Base-by-base conservation (phyloP, 2,329 filamentous ascomycete genomes). In the Ophiostoma angusticollis region DNA sequence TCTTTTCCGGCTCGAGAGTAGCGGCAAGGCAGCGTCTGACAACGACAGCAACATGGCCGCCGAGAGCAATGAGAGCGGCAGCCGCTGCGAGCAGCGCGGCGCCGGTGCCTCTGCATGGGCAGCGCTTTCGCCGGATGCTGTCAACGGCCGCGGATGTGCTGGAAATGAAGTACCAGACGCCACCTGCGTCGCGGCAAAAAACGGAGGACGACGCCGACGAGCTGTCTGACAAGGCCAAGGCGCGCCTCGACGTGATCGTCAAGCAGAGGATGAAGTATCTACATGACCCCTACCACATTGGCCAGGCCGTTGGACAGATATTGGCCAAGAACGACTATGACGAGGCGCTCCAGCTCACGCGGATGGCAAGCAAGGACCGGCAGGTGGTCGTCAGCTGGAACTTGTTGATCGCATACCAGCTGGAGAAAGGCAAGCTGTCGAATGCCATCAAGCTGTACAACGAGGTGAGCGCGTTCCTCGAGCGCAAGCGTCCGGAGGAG, bases 311-410 rank as follows among this genome's bases (percentile, higher is more conserved):
- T 30, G 64, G 64, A 38, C 63, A 65, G 35, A 63, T 74, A 14
- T 62, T 96, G 34, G 55, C 55, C 5, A 67, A 70, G 42, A 70
- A 70, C 30, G 64, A 77, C 23, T 70, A 70, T 27, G 72, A 77
- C 3, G 76, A 84, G 52, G 85, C 86, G 19, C 58, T 80, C 30
- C 62, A 73, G 16, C 56, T 93, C 43, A 72, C 80, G 27, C 75
- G 80, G 42, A 64, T 70, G 49, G 80, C 80, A n/a, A 85, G 78
- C 56, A 74, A 70, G 47, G 58, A 65, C 1, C 66, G 72, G 47
- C 63, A 77, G 42, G 77, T 80, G 46, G 64, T 73, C 4, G 86
- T 93, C 42, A 78, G 81, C 42, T 98, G 89, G 87, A 96, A 96
- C 58, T 74, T 83, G 53, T 59, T 94, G 31, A 78, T 98, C 41